Base-by-base conservation (phyloP, 179 eudicot species). In the Spergularia azorica region DNA sequence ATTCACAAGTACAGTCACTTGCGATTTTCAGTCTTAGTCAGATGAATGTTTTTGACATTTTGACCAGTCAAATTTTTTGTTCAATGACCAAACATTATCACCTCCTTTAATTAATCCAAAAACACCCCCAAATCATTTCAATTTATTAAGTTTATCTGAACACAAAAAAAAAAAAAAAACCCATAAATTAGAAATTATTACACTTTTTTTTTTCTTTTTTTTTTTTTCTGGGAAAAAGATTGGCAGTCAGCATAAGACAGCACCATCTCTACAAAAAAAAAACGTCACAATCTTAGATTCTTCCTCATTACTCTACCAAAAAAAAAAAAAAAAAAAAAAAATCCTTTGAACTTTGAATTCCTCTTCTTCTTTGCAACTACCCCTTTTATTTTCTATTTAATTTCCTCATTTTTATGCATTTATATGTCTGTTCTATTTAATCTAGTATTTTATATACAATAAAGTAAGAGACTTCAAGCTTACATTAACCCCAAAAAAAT, bases 171-270 rank as follows among this genome's bases (percentile, higher is more conserved):
- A 26, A 26, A 26, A 26, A 17, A 55, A 3, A 50, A 55, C n/a
- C 4, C 67, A 71, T 26, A 17, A 26, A 16, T 26, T 26, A 39
- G 12, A 77, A 13, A 51, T 67, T 60, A 38, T 20, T 39, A 51
- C 67, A 58, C 1, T 26, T 26, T 58, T 48, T 59, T 57, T 68
- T 76, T 80, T n/a, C n/a, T n/a, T n/a, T n/a, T 26, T 26, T 26
- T 58, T 48, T 59, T 57, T 68, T 76, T 80, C 69, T 51, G 9
- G 56, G 71, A 70, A 78, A 26, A 26, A 26, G 67, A 70, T 74
- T 63, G 77, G 68, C 16, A 66, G 85, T 82, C 85, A 82, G 77
- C 82, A 79, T 13, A 71, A 82, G 74, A 79, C 80, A 75, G 58
- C 82, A 59, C 71, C 70, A 66, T 70, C 73, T 72, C 62, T 46